Evolutionary conservation across 2,329 filamentous ascomycete species (phyloP), one percentile per base, ranked within the genome.

Genomic region (Stagonosporopsis chrysanthemi): DNA sequence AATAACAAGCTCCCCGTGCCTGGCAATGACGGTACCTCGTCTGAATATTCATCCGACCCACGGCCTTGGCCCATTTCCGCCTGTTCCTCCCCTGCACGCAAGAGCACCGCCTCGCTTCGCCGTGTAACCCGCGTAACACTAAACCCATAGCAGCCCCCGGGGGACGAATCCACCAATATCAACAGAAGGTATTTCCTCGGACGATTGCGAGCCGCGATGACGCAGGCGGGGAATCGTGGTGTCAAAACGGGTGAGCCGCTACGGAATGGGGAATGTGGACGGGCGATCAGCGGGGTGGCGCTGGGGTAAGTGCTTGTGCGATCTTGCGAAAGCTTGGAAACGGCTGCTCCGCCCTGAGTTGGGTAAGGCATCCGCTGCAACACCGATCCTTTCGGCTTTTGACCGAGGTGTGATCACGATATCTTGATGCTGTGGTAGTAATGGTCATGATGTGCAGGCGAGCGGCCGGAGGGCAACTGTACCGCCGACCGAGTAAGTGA

Each of bases 241-340:
- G 14, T 42, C 29, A 6, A 43, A 46, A 58, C 63, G 56, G 57
- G 57, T 51, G 51, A 60, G 19, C 62, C 62, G 62, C 56, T 60
- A 41, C 50, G 38, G 22, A 50, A 54, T 50, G 31, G 41, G 52
- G 53, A 24, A 56, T 40, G 48, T 33, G 24, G 26, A 26, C 35
- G 6, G 56, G 39, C 60, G 63, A 66, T 66, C 62, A 53, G 62
- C 57, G 60, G 61, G 62, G 51, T 58, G 52, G 60, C 43, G 60
- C 50, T 48, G 51, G 47, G 52, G 54, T 45, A 54, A 46, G 48
- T 44, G 59, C 59, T 62, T 62, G 54, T 41, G 22, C 52, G 60
- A 56, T 56, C 59, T 61, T 61, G 63, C 40, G 26, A 53, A 54
- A 61, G 61, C 59, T 64, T 66, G 56, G 54, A 44, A 26, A 24